Percentiles rank a stretch among this genome's conserved stretches.
Evolutionary conservation across 441 rosid genomes (phyloP).

Genomic region (Pelargonium exstipulatum): DNA sequence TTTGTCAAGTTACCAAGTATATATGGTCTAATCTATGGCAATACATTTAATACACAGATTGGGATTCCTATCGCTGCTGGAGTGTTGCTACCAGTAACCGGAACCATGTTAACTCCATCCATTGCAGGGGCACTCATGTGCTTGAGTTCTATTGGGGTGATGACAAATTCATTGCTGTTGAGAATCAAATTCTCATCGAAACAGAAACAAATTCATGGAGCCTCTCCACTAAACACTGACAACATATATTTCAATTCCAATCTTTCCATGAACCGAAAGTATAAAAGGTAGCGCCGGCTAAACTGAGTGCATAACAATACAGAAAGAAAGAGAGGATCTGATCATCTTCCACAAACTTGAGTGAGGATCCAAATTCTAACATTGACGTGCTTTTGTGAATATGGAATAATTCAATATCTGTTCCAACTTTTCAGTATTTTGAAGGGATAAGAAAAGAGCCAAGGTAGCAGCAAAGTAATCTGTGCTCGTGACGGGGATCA

Average conservation of each 20-base stretch:
- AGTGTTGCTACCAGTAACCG: conserved; percentile 68
- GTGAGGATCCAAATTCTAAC: neutral
- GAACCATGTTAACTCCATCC: conserved; percentile 87
- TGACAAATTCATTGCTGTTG: conserved; percentile 78
- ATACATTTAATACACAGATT: conserved; percentile 40
- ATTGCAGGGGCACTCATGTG: conserved; percentile 98
- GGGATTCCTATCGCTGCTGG: conserved; percentile 97
- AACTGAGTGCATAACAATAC: neutral
- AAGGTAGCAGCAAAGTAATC: neutral
- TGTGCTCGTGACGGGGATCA: neutral
- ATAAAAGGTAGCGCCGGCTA: conserved; percentile 14
- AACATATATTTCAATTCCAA: conserved; percentile 16
- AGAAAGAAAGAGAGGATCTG: neutral
- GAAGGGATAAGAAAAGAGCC: neutral
- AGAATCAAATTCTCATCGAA: conserved; percentile 56
- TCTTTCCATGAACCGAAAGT: conserved; percentile 27
- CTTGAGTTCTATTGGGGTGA: conserved; percentile 85
- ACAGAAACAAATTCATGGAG: conserved; percentile 26
- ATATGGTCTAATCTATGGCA: neutral
- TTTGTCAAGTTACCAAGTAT: neutral
- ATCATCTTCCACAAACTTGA: neutral
- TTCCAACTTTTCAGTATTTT: neutral
- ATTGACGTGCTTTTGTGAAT: neutral
- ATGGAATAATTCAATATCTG: neutral
- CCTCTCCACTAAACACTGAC: conserved; percentile 3